These are phyloP conservation scores for Jaltomata sinuosa DNA, from an alignment of 257 asterid genomes.

Conservation along the genomic window DNA sequence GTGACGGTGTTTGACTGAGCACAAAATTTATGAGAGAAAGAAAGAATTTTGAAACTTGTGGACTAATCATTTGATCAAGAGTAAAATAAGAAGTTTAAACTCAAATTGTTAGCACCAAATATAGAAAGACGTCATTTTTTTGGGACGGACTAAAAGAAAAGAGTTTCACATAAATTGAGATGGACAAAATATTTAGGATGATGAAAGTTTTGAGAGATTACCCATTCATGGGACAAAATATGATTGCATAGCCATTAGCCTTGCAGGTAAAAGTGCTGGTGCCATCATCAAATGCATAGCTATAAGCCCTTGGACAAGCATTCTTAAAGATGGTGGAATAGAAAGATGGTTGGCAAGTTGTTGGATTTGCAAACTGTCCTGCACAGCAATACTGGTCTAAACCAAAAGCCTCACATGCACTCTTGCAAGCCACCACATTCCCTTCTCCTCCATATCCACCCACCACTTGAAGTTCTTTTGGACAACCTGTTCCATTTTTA, in stretches of 20 bases:
- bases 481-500: conserved; percentile 56
- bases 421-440: conserved; percentile 69
- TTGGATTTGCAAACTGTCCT: conserved; percentile 73
- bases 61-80: no score
- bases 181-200: background rate
- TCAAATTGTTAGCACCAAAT: no score
- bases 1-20: background rate
- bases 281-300: conserved; percentile 71
- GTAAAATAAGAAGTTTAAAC: no score
- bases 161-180: background rate
- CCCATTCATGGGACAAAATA: conserved; percentile 39
- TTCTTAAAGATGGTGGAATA: conserved; percentile 59
- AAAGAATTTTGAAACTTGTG: background rate
- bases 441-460: conserved; percentile 34
- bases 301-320: conserved; percentile 71
- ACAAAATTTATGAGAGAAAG: background rate
- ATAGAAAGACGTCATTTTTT: background rate
- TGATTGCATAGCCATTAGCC: conserved; percentile 40
- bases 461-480: conserved; percentile 71
- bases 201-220: background rate
- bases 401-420: conserved; percentile 77
- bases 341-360: conserved; percentile 64
- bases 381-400: conserved; percentile 75
- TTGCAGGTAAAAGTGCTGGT: conserved; percentile 91
- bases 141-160: no score